Evolutionary conservation across 169 alveolate genomes (phyloP), one percentile per base, ranked within the genome.

Genomic region (Blepharisma undulans): DNA sequence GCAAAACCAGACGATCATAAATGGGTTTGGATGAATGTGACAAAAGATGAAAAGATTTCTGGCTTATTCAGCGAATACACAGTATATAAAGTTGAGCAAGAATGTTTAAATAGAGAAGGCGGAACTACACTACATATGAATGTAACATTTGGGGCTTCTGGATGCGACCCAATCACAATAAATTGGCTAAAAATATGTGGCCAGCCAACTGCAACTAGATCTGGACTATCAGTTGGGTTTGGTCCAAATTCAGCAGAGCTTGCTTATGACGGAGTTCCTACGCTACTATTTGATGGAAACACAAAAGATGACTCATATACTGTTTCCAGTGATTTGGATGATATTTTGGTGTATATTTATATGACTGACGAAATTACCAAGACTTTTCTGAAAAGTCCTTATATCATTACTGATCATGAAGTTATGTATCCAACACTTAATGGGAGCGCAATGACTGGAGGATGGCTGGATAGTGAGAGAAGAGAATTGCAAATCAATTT

Each of bases 151-250:
- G 60, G 32, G n/a, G 89, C 89, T 8, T 77, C 74, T 84, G 27
- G 77, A 12, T 84, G 89, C n/a, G 89, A 84, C 27, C 79, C 89
- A 29, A 30, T 84, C 60, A 84, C 89, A 32, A 32, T 84, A 21
- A 84, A 84, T 30, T 84, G 89, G 89, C 22, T 48, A 5, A 84
- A 84, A 77, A 29, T 84, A 21, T 84, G 89, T 60, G 89, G 89
- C 7, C 32, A 84, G 34, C 89, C 89, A 21, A 84, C 79, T 48
- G 14, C 27, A n/a, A 36, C 29, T 8, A 84, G 89, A n/a, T 77
- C 22, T 7, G 74, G 74, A 0, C 33, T 84, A n/a, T 32, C 22
- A 21, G 34, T 84, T 22, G 89, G 89, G 29, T 59, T 84, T 36
- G 22, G 61, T 0, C 6, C 16, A 21, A 30, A 33, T 36, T 84